Evolutionary conservation across 163 green algal genomes (phyloP).

Genomic region (Botryococcus braunii): DNA sequence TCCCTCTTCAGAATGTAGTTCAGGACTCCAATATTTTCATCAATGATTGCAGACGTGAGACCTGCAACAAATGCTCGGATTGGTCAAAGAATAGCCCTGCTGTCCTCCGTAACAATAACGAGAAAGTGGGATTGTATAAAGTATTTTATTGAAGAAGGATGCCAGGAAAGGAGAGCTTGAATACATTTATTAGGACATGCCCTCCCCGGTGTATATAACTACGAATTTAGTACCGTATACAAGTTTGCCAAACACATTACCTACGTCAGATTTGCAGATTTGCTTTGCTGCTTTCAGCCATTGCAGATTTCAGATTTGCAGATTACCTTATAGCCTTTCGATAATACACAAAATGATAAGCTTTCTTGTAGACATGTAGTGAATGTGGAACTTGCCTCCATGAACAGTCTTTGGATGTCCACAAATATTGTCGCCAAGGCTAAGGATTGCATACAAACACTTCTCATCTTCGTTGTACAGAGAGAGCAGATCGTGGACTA

Average conservation of each 20-base stretch:
- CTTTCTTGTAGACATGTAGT: neutral
- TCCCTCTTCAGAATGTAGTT: constrained; percentile 23
- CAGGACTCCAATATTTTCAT: constrained; percentile 20
- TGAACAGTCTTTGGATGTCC: constrained; percentile 16
- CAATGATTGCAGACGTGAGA: constrained; percentile 20
- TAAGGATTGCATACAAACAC: constrained; percentile 21
- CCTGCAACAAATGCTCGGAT: constrained; percentile 5
- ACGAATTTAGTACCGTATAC: too few species aligned
- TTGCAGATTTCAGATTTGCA: neutral
- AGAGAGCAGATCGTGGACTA: constrained; percentile 20
- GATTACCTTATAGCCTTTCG: neutral
- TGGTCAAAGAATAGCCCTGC: neutral
- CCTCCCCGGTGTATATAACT: too few species aligned
- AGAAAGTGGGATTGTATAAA: too few species aligned
- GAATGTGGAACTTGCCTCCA: constrained; percentile 2
- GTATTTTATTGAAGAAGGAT: too few species aligned
- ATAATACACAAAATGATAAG: neutral
- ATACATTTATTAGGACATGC: too few species aligned
- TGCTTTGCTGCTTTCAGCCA: too few species aligned
- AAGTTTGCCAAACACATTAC: too few species aligned
- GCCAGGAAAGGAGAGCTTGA: too few species aligned
- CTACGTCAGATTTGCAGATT: too few species aligned
- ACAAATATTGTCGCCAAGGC: constrained; percentile 18
- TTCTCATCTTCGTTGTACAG: constrained; percentile 10
- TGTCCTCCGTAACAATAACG: too few species aligned